Base-by-base conservation (phyloP, 768 basidiomycete genomes). In the Suillus ampliporus region DNA sequence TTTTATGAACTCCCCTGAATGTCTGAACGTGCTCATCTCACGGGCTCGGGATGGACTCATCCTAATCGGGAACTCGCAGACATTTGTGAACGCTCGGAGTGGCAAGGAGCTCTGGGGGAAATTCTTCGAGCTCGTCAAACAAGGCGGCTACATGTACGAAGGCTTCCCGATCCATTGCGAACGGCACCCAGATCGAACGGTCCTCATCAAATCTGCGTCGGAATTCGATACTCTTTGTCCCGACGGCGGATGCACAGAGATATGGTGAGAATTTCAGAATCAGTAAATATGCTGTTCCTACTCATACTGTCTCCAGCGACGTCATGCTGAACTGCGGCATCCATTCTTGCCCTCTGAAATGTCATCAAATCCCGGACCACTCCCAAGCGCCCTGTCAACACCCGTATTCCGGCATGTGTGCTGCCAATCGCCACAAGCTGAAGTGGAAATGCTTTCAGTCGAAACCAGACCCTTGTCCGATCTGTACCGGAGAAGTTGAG, bases 1-100 rank as follows among this genome's bases (percentile, higher is more conserved):
- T 1, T 91, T 91, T 75, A 89, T 91, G 89, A 83, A 74, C 38
- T 80, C 89, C 3, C 84, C 87, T 0, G 88, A 91, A 71, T 84
- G 89, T 23, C 76, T 91, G 26, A 91, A 89, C 58, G 89, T 91
- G 8, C 77, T 91, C 0, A 76, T 91, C 17, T 91, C 89, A 4
- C 84, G 90, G 15, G 87, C 89, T 15, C 83, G 89, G 1, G 75
- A 90, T 67, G 86, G 81, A 0, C 74, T 89, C 19, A 86, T 91
- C 59, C 79, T 91, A 71, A 80, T 91, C 14, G 89, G 90, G 1
- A 89, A 90, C 62, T 74, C 82, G 0, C 64, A 79, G 7, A 91
- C 89, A 0, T 91, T 90, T 74, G 69, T 72, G 53, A 72, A 78
- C 2, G 77, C 88, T 8, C 79, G 79, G 14, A 82, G 83, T 48